Base-by-base conservation (phyloP, 768 basidiomycete genomes). In the Baorangia bicolor region DNA sequence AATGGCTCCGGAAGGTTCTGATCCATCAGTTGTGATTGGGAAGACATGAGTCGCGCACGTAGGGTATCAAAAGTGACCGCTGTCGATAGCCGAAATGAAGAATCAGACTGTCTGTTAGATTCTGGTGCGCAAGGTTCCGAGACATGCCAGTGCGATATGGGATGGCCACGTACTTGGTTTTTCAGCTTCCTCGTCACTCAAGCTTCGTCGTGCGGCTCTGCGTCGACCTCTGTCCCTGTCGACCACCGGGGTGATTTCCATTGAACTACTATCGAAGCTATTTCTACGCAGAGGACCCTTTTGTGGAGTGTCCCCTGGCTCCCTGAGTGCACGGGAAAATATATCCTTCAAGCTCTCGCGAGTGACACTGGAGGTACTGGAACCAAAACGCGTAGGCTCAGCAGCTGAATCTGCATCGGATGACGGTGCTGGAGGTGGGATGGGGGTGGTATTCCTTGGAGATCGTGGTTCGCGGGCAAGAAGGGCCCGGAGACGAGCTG, bases 141-240 rank as follows among this genome's bases (percentile, higher is more conserved):
- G 49, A 46, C n/a, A 55, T 21, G 44, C 16, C 37, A 52, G 40
- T 28, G 51, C 51, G 50, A 56, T 42, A 64, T 33, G 53, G 51
- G 33, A 37, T 21, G 49, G 42, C 1, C 20, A 62, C 85, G 64
- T 69, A 88, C 87, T 76, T 51, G 77, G 63, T 57, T 77, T 78
- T 34, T 86, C 86, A 3, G 73, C 68, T 63, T 88, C 88, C 63
- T 89, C 87, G 60, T 89, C 88, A 62, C 86, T 88, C 60, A 84
- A 56, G 64, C 84, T 88, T 60, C 74, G 77, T 35, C 82, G 76
- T 56, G 84, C 81, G 11, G 75, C 78, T 68, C 78, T 84, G 56
- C 71, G 74, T 52, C 69, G 74, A 23, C 70, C 68, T 55, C 75
- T 70, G 53, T 78, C 76, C 63, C 75, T 72, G 39, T 72, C 64